Evolutionary conservation across 2,329 filamentous ascomycete genomes (phyloP), one percentile per base, ranked within the genome.

Genomic region (Basipetospora sp.): DNA sequence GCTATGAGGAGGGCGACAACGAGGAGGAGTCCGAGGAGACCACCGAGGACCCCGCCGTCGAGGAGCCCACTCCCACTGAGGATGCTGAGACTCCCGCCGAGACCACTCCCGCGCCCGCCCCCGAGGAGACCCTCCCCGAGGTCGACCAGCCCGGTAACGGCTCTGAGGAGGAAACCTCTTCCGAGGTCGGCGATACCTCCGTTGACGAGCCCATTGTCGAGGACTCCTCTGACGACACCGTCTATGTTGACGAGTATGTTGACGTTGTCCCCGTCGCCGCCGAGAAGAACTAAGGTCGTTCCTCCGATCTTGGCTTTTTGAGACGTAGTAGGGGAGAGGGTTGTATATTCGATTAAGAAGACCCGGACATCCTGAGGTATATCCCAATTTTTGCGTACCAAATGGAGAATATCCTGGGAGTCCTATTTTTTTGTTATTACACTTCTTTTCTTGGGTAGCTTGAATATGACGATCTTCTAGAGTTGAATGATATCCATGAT

Each of bases 91-190:
- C 30, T 16, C 49, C 61, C 42, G 62, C 62, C 44, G 63, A 55
- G 55, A 63, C 63, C 35, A 52, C 50, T 44, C 47, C 43, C 45
- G 59, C 60, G 54, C 53, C 52, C 42, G 58, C 59, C 35, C 43
- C 42, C 40, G 52, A 41, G 29, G 37, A 39, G 6, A 29, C 36
- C 26, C 18, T 6, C 6, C 22, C 34, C 38, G 39, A 13, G 14
- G 19, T 48, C 20, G 50, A 47, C 31, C 53, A 48, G 20, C 47
- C 48, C 20, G 49, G 47, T 34, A 46, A 49, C 25, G 52, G 46
- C 34, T 46, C 48, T 41, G 19, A 25, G n/a, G 30, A 32, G 19
- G 10, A 26, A 50, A 55, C 27, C 43, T 43, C 29, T 55, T 59
- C 41, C 55, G 58, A 38, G 59, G 57, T 44, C 54, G 53, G 45